Evolutionary conservation across 2,329 filamentous ascomycete species (phyloP).

Genomic region (Penicillium concentricum): DNA sequence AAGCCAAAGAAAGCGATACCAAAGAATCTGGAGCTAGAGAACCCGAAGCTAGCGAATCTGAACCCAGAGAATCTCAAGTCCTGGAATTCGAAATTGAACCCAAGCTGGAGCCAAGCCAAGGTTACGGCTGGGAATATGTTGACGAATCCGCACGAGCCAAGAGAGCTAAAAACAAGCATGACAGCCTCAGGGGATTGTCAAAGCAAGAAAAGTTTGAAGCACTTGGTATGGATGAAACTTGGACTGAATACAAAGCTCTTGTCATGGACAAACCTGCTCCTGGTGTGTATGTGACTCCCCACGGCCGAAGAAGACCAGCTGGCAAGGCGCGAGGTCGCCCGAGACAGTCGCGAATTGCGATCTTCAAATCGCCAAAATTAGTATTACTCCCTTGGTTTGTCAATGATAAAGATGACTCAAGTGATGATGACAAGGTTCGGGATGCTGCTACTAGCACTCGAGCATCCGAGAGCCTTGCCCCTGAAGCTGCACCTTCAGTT

Average conservation of each 20-base stretch:
- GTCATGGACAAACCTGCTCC: conserved; percentile 37
- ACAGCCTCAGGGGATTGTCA: conserved; percentile 31
- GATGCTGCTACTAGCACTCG: not conserved
- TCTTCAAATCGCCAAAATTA: conserved; percentile 39
- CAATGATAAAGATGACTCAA: conserved; percentile 11
- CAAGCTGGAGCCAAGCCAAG: not conserved
- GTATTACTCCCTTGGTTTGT: conserved; percentile 38
- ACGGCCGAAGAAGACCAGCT: conserved; percentile 38
- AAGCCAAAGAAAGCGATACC: not conserved
- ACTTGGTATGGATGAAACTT: conserved; percentile 41
- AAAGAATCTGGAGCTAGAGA: not conserved
- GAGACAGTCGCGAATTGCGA: conserved; percentile 38
- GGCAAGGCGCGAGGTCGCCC: conserved; percentile 41
- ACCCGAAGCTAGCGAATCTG: not conserved
- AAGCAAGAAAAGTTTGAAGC: conserved; percentile 41
- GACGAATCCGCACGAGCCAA: conserved; percentile 2
- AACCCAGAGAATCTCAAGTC: not conserved
- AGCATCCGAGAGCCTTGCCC: not conserved
- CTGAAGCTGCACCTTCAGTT: not conserved
- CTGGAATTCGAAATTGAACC: not conserved
- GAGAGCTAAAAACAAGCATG: conserved; percentile 18
- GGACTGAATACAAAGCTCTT: conserved; percentile 42
- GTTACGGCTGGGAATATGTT: conserved; percentile 8
- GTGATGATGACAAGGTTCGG: not conserved
- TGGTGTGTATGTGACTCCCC: conserved; percentile 44